Percentiles rank a stretch among this genome's conserved stretches.
Conservation (phyloP, 148 eudicot genomes). For the Talinum fruticosum region DNA sequence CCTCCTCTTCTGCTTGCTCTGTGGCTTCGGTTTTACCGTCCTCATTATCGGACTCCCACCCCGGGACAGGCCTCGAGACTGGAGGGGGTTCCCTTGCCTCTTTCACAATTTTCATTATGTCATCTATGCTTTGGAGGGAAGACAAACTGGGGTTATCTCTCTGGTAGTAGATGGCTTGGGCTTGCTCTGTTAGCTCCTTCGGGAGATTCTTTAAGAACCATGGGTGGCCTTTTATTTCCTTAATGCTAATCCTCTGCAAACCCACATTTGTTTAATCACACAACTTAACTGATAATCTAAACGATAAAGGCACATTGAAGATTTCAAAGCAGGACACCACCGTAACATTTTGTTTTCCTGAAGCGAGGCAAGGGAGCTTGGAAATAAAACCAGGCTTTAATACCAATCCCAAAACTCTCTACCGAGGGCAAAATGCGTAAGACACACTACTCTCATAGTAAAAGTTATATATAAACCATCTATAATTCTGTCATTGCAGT, state of each 20-base stretch:
- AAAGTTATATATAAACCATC: too few relatives aligned
- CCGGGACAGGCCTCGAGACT: constrained; percentile 36
- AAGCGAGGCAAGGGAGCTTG: too few relatives aligned
- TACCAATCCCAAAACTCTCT: too few relatives aligned
- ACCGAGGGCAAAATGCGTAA: too few relatives aligned
- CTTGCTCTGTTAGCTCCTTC: constrained; percentile 38
- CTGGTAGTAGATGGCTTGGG: constrained; percentile 44
- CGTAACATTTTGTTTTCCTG: too few relatives aligned
- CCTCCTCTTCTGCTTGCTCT: constrained; percentile 28
- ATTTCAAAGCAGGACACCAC: too few relatives aligned
- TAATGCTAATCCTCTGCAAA: constrained; percentile 47
- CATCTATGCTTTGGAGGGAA: constrained; percentile 40
- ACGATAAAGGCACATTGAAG: not conserved
- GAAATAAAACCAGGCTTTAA: too few relatives aligned
- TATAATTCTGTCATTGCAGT: too few relatives aligned
- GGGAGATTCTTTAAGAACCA: constrained; percentile 61
- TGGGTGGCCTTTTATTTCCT: constrained; percentile 52
- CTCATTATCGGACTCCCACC: constrained; percentile 35
- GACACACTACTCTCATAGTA: too few relatives aligned
- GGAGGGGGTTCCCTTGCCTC: constrained; percentile 48
- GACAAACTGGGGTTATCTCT: constrained; percentile 39
- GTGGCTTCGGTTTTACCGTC: constrained; percentile 21
- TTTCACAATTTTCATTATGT: constrained; percentile 44
- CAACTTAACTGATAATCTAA: not conserved
- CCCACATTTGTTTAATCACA: not conserved